Evolutionary conservation across 768 basidiomycete genomes (phyloP).

Genomic region (Hericium rajendrae): DNA sequence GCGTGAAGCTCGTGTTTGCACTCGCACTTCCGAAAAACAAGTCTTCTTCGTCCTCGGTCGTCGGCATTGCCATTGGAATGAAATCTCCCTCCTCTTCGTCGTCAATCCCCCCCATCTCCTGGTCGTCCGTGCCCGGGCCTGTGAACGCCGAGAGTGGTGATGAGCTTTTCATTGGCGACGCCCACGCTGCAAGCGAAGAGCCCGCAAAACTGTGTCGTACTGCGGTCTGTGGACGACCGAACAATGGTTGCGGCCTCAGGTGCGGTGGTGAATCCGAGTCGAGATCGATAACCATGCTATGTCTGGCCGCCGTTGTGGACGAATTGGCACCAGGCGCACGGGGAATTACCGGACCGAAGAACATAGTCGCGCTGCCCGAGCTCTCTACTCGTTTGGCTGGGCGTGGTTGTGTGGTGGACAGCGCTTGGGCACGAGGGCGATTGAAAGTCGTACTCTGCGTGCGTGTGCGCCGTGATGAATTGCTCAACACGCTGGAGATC

Average conservation of each 20-base stretch:
- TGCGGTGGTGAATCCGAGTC: slow-evolving; percentile 4
- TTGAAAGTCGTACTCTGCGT: slow-evolving; percentile 5
- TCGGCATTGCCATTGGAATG: slow-evolving; percentile 9
- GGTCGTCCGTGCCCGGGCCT: not conserved
- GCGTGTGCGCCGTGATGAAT: slow-evolving; percentile 5
- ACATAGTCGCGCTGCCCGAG: slow-evolving; percentile 11
- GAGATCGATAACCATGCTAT: slow-evolving; percentile 6
- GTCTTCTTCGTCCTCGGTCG: slow-evolving; percentile 9
- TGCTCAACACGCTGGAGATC: not conserved
- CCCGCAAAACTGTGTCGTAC: slow-evolving; percentile 11
- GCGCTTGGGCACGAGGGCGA: slow-evolving; percentile 10
- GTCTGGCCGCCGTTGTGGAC: not conserved
- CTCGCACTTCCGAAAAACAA: slow-evolving; percentile 15
- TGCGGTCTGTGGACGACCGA: not conserved
- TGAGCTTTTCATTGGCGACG: not conserved
- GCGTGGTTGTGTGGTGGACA: slow-evolving; percentile 3
- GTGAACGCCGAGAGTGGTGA: not conserved
- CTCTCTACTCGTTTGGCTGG: slow-evolving; percentile 7
- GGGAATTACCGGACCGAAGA: slow-evolving; percentile 12
- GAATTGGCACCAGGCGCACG: slow-evolving; percentile 2
- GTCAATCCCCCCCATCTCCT: slow-evolving; percentile 12
- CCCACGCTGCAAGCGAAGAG: not conserved
- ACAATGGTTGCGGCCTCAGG: slow-evolving; percentile 1
- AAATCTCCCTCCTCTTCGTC: slow-evolving; percentile 12
- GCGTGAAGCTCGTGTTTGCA: slow-evolving; percentile 11